Evolutionary conservation across 2,329 filamentous ascomycete genomes (phyloP).

Genomic region (Aspergillus sp.): DNA sequence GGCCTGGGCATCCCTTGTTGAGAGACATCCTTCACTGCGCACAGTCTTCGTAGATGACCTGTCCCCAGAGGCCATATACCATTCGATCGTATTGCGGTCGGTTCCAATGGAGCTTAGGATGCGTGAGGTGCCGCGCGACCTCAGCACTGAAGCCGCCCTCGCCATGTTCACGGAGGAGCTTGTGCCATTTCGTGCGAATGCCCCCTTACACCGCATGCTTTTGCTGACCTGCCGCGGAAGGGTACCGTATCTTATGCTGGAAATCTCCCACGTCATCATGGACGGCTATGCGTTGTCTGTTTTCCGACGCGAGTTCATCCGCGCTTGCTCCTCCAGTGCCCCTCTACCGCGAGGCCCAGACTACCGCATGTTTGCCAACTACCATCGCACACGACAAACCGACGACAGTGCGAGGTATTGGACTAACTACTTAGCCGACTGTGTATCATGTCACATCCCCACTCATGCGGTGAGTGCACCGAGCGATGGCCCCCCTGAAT

Average conservation of each 20-base stretch:
- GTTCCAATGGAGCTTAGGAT: not conserved
- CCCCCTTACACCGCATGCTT: not conserved
- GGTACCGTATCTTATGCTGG: not conserved
- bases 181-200: not conserved
- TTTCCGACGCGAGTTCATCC: not conserved
- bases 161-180: not conserved
- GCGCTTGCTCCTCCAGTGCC: not conserved
- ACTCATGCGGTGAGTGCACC: not conserved
- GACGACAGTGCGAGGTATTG: not conserved
- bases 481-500: not conserved
- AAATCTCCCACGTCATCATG: not conserved
- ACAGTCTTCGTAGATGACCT: constrained; percentile 63
- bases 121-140: not conserved
- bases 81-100: not conserved
- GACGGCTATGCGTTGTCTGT: not conserved
- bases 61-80: not conserved
- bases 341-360: not conserved
- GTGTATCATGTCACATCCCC: not conserved
- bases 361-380: not conserved
- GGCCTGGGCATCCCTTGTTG: constrained; percentile 38
- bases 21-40: constrained; percentile 62
- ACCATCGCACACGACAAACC: not conserved
- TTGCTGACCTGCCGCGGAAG: not conserved
- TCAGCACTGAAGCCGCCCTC: not conserved
- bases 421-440: not conserved